Conservation (phyloP, 768 basidiomycete species). For the Galerina sulciceps region DNA sequence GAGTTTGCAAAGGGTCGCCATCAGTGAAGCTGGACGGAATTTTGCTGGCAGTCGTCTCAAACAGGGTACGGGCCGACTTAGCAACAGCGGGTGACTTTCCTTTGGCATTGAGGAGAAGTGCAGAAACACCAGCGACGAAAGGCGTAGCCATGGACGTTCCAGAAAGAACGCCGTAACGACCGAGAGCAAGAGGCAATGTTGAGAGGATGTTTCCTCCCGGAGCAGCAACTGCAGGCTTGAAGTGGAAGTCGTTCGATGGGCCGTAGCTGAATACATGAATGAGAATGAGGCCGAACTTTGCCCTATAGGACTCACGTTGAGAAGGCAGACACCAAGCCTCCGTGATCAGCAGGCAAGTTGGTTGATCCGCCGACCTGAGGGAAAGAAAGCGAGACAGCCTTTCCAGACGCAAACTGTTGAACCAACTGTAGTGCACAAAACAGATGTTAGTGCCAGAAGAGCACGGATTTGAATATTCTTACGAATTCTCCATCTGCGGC, state of each 20-base stretch:
- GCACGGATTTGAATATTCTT: constrained; percentile 20
- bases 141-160: constrained; percentile 47
- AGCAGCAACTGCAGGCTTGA: constrained; percentile 52
- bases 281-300: background rate
- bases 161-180: constrained; percentile 39
- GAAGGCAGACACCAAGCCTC: constrained; percentile 64
- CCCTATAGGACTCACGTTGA: constrained; percentile 31
- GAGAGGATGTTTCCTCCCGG: constrained; percentile 55
- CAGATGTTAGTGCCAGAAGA: background rate
- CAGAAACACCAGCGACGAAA: constrained; percentile 45
- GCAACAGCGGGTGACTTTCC: constrained; percentile 33
- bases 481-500: constrained; percentile 60
- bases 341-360: constrained; percentile 50
- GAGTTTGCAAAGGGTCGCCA: constrained; percentile 54
- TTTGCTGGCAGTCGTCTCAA: constrained; percentile 52
- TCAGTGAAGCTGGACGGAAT: constrained; percentile 50
- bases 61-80: constrained; percentile 38
- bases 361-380: constrained; percentile 48
- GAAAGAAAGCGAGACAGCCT: constrained; percentile 47
- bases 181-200: constrained; percentile 39
- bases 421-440: constrained; percentile 41
- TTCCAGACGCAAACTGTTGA: constrained; percentile 49
- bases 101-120: constrained; percentile 41
- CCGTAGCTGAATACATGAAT: constrained; percentile 43
- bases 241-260: constrained; percentile 61